Percentiles rank a stretch among this genome's conserved stretches.
These are phyloP conservation scores for Venturia carpophila DNA, from an alignment of 2,329 filamentous ascomycete species.

Conservation along the genomic window DNA sequence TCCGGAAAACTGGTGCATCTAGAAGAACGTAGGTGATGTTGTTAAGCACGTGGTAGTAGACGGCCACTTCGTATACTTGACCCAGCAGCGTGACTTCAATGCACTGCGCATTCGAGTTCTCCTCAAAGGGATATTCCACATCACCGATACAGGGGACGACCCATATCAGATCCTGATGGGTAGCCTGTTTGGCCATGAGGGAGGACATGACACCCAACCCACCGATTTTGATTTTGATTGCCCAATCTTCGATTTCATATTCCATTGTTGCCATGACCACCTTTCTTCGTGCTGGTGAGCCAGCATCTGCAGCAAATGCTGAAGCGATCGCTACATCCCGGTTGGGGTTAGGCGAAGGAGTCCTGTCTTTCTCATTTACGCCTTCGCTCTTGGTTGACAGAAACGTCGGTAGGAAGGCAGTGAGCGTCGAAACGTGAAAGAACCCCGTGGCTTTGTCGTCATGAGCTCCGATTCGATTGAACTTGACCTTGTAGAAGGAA, in stretches of 20 bases:
- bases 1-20: slow-evolving; percentile 58
- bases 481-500: slow-evolving; percentile 56
- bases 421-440: background rate
- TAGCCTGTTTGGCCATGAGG: slow-evolving; percentile 59
- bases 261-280: slow-evolving; percentile 64
- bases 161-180: slow-evolving; percentile 57
- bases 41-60: slow-evolving; percentile 55
- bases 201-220: slow-evolving; percentile 64
- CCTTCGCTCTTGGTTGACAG: background rate
- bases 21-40: slow-evolving; percentile 64
- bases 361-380: background rate
- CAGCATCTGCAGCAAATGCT: background rate
- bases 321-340: background rate
- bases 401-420: background rate
- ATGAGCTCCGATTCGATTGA: slow-evolving; percentile 46
- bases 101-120: slow-evolving; percentile 43
- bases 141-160: slow-evolving; percentile 49
- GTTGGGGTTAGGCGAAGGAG: background rate
- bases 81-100: slow-evolving; percentile 57
- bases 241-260: slow-evolving; percentile 64
- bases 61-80: slow-evolving; percentile 52
- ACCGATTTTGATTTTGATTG: slow-evolving; percentile 63
- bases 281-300: background rate
- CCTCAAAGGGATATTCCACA: slow-evolving; percentile 55
- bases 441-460: background rate